phyloP scores from a whole-genome alignment of 139 green algal species.

The Chlorella vulgaris region DNA sequence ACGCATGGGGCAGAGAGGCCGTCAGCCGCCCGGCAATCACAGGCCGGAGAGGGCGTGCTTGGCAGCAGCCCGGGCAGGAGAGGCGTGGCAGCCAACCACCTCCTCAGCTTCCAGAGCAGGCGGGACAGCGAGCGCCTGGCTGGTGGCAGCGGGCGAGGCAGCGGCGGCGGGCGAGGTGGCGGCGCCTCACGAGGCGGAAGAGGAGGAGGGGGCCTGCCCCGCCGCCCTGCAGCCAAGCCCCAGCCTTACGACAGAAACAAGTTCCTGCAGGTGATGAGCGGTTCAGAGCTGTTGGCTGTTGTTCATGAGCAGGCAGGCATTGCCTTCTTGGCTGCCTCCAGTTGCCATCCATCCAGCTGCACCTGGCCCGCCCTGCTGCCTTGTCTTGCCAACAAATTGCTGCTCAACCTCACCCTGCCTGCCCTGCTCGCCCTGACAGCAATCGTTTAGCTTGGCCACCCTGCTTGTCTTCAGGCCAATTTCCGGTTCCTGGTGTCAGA shows the following conservation, averaged over 20 bases:
- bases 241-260: slow-evolving; percentile 78
- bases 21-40: neutral
- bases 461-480: slow-evolving; percentile 73
- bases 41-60: neutral
- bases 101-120: slow-evolving; percentile 25
- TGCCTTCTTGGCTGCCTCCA: no score
- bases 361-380: no score
- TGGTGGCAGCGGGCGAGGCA: neutral
- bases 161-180: no score
- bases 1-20: no score
- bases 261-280: slow-evolving; percentile 44
- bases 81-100: slow-evolving; percentile 12
- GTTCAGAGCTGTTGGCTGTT: neutral
- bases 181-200: neutral
- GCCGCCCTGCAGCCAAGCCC: slow-evolving; percentile 12
- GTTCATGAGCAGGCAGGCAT: no score
- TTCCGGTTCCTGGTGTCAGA: slow-evolving; percentile 86
- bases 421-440: neutral
- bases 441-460: no score
- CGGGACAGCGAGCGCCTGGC: neutral
- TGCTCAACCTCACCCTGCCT: neutral
- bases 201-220: slow-evolving; percentile 11
- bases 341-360: no score
- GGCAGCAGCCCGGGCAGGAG: slow-evolving; percentile 9
- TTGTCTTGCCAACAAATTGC: no score